These are phyloP conservation scores for Trifolium subterraneum DNA, from an alignment of 306 rosid species.

Conservation along the genomic window DNA sequence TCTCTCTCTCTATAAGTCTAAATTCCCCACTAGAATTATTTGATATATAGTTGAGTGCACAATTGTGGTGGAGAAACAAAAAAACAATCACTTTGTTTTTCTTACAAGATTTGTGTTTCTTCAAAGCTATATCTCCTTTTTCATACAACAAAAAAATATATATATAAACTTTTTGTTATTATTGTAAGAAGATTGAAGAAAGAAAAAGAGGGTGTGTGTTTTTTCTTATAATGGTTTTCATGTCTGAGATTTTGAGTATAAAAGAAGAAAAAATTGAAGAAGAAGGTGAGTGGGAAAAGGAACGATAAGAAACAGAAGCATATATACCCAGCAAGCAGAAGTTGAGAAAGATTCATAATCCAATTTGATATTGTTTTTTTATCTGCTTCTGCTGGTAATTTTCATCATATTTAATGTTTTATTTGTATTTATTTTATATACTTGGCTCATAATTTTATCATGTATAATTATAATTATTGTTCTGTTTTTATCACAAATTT, in stretches of 20 bases:
- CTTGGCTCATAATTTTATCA: not conserved
- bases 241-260: constrained; percentile 58
- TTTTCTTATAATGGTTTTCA: constrained; percentile 73
- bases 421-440: not conserved
- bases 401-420: not conserved
- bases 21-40: constrained; percentile 26
- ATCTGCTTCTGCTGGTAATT: constrained; percentile 79
- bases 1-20: constrained; percentile 39
- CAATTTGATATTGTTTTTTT: constrained; percentile 39
- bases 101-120: constrained; percentile 52
- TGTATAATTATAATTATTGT: no score
- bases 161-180: not conserved
- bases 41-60: constrained; percentile 44
- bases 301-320: constrained; percentile 55
- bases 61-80: constrained; percentile 38
- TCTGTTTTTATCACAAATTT: not conserved
- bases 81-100: constrained; percentile 48
- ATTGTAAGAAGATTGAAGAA: constrained; percentile 30
- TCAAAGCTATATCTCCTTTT: constrained; percentile 39
- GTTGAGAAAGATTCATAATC: constrained; percentile 41
- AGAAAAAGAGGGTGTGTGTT: constrained; percentile 23
- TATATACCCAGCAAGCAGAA: constrained; percentile 56
- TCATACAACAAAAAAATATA: not conserved
- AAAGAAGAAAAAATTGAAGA: constrained; percentile 69
- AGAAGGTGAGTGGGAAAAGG: constrained; percentile 95